Conservation (phyloP, 1,284 basidiomycete species). For the Pseudozyma sp. region DNA sequence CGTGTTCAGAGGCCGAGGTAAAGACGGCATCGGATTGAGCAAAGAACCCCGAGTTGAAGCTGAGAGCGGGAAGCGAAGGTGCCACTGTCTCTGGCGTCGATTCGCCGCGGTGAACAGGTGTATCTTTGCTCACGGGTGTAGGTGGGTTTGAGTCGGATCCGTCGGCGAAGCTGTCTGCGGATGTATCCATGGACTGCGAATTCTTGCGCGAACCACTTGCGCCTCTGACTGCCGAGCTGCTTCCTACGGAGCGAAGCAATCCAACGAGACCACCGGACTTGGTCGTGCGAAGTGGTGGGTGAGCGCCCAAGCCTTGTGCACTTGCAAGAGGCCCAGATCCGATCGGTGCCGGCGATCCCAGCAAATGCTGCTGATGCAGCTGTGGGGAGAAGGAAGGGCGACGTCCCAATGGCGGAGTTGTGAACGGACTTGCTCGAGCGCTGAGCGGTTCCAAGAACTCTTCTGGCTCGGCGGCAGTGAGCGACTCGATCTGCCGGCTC, state of each 20-base stretch:
- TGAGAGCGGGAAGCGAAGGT: slow-evolving; percentile 40
- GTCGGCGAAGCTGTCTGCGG: slow-evolving; percentile 25
- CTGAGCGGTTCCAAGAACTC: slow-evolving; percentile 22
- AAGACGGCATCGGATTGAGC: slow-evolving; percentile 32
- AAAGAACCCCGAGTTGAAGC: slow-evolving; percentile 52
- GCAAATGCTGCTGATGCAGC: slow-evolving; percentile 17
- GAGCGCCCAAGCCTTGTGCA: not conserved
- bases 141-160: slow-evolving; percentile 28
- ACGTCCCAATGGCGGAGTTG: slow-evolving; percentile 36
- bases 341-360: slow-evolving; percentile 46
- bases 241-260: slow-evolving; percentile 39
- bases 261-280: slow-evolving; percentile 36
- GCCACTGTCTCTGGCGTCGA: slow-evolving; percentile 2
- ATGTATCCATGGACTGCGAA: slow-evolving; percentile 36
- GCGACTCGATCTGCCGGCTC: slow-evolving; percentile 34
- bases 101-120: slow-evolving; percentile 16
- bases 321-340: slow-evolving; percentile 7
- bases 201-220: slow-evolving; percentile 23
- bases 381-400: slow-evolving; percentile 23
- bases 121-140: slow-evolving; percentile 50
- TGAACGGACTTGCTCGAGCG: slow-evolving; percentile 22
- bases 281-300: slow-evolving; percentile 11
- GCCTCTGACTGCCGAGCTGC: slow-evolving; percentile 18
- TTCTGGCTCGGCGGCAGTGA: slow-evolving; percentile 32
- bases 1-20: slow-evolving; percentile 12